Evolutionary conservation across 1,284 basidiomycete genomes (phyloP), one percentile per base, ranked within the genome.

Genomic region (Ceratobasidium sp.): DNA sequence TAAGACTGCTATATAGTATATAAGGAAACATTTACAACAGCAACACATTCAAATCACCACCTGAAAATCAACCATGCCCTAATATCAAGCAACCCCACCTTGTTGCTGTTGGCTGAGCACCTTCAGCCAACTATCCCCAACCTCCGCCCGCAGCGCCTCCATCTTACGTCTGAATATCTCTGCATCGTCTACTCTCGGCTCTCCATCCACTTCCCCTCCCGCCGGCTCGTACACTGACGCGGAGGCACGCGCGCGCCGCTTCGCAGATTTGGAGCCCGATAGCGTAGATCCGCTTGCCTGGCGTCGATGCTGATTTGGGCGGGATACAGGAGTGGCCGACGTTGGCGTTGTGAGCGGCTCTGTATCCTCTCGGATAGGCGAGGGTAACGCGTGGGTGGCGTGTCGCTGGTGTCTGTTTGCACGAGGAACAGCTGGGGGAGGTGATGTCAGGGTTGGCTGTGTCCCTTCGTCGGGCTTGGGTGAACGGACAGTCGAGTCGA

Each of bases 71-170:
- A n/a, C n/a, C n/a, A n/a, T n/a, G n/a, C n/a, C n/a, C n/a, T n/a
- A n/a, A n/a, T n/a, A n/a, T 58, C 54, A 73, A 32, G 43, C 55
- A 16, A 73, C 64, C 21, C 50, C 59, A 13, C 64, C 64, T 35
- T 69, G 64, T 35, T 69, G 64, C 54, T 73, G 66, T 83, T 93
- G 91, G 76, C 87, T 91, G 78, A 91, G 89, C 69, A 94, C 91
- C 82, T 91, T 92, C 77, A 94, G 78, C 93, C 93, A 95, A 13
- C 89, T 89, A 47, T 94, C 94, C 1, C 93, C 93, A 85, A 95
- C 93, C 78, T 95, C 94, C 73, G 88, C 85, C 80, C 91, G 88
- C 78, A 96, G 78, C 7, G 89, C 89, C 82, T 95, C 94, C 75
- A 96, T 92, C 77, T 86, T 85, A 74, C 87, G 87, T 55, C 94